Base-by-base conservation (phyloP, 202 grass and related monocot species). In the Cymbopogon flexuosus region DNA sequence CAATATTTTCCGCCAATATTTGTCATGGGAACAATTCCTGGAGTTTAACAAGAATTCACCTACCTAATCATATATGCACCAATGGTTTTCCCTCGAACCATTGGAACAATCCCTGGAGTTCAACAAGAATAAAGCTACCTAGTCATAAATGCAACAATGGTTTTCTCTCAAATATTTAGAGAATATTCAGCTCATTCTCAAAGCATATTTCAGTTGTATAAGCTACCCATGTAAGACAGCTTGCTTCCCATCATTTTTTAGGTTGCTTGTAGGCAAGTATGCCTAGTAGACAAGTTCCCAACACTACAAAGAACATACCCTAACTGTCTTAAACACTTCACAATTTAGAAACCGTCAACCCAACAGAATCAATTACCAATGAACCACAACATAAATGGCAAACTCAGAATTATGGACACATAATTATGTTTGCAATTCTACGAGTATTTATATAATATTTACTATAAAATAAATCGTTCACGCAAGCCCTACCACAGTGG, bases 391-490 rank as follows among this genome's bases (percentile, higher is more conserved):
- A 39, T 29, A 52, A 33, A 56, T 65, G 62, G 15, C 33, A 57
- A 57, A 72, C 77, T n/a, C n/a, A n/a, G n/a, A n/a, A 69, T 33
- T 61, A 58, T 45, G 43, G 70, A 45, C 7, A 61, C 51, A 45
- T 40, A 42, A 69, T 43, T 68, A 81, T 16, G 16, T 70, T 33
- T 19, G 19, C 10, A 71, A 23, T 71, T 67, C 34, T 33, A 23
- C 3, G 0, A 57, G 14, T 14, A 22, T 22, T 0, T 0, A 58
- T 36, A 75, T 34, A 40, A 16, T 40, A 24, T 63, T n/a, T 18
- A 51, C 42, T n/a, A 56, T n/a, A n/a, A n/a, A 67, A 47, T 21
- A 23, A 16, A 52, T 24, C 15, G 12, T 35, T 23, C 9, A 23
- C 56, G 10, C 10, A 23, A 42, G 59, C 0, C 72, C 12, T 23